Conservation (phyloP, 192 early-diverging fungal genomes). For the Backusella australiensis region DNA sequence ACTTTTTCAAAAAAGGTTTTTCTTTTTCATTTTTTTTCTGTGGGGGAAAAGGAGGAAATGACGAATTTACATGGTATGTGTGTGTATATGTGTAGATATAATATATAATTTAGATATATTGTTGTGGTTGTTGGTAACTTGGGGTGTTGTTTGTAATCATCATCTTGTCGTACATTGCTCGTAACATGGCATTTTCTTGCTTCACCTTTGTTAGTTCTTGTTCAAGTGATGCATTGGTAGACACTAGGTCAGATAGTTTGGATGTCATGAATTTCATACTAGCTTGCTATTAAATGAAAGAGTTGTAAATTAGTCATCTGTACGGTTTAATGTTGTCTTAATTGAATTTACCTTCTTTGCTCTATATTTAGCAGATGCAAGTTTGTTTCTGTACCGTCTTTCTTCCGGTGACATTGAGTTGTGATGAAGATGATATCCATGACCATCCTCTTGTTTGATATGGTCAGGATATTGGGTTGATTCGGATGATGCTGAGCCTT, state of each 20-base stretch:
- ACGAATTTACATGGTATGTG: background rate
- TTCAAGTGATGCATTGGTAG: background rate
- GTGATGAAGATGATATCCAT: background rate
- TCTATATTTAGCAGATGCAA: slow-evolving; percentile 58
- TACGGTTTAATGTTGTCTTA: background rate
- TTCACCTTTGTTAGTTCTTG: slow-evolving; percentile 12
- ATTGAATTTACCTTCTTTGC: slow-evolving; percentile 45
- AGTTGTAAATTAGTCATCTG: background rate
- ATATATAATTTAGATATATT: background rate
- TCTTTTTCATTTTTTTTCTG: background rate
- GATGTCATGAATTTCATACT: slow-evolving; percentile 14
- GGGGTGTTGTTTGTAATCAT: background rate
- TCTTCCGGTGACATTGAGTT: slow-evolving; percentile 44
- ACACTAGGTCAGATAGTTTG: background rate
- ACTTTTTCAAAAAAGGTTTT: background rate
- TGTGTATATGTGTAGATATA: background rate
- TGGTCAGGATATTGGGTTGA: background rate
- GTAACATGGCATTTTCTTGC: background rate
- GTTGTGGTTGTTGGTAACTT: background rate
- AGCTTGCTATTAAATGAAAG: background rate
- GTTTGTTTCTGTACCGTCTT: slow-evolving; percentile 52
- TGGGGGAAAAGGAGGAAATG: background rate
- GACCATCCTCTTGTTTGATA: background rate
- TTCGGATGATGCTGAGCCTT: background rate
- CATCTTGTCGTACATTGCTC: background rate